Evolutionary conservation across 1,284 basidiomycete species (phyloP), one percentile per base, ranked within the genome.

Genomic region (Pholiota adiposa): DNA sequence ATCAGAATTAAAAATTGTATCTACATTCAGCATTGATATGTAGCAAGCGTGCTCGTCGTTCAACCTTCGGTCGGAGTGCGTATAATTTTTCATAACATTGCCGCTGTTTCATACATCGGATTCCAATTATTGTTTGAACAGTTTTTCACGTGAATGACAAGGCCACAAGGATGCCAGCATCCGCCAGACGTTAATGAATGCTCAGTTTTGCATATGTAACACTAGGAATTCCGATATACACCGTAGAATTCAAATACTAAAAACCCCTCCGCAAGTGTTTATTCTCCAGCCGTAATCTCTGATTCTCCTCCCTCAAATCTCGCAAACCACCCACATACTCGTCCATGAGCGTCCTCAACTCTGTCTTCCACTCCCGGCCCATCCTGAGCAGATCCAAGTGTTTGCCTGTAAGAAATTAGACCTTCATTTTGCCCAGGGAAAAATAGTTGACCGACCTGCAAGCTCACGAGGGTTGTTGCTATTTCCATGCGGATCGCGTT

Each of bases 331-430:
- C 82, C 1, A 77, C 79, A 72, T 83, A 83, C 68, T 86, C 83
- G 44, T 83, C 82, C 80, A 89, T 83, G 61, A 82, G 66, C 48
- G 78, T 78, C 56, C 83, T 77, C 71, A 91, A 74, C 71, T 90
- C 89, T 51, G 79, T 81, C 73, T 88, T 88, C 76, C 78, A 80
- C 21, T 81, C 80, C 34, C 86, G 75, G 1, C 88, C 87, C 84
- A 90, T 86, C 56, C 82, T 77, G 29, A 92, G 76, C 58, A 92
- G 67, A 68, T 92, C 89, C 63, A 92, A 67, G 71, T 92, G 61
- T 68, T 70, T 63, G 2, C 64, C 70, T 69, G 58, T 18, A 23
- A 27, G n/a, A 38, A 18, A 11, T n/a, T 50, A 53, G 40, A 4
- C 29, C 29, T 44, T 58, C 14, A n/a, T n/a, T n/a, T 4, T 34